phyloP scores from a whole-genome alignment of 768 basidiomycete genomes.

The Sistotremastrum niveocremeum region DNA sequence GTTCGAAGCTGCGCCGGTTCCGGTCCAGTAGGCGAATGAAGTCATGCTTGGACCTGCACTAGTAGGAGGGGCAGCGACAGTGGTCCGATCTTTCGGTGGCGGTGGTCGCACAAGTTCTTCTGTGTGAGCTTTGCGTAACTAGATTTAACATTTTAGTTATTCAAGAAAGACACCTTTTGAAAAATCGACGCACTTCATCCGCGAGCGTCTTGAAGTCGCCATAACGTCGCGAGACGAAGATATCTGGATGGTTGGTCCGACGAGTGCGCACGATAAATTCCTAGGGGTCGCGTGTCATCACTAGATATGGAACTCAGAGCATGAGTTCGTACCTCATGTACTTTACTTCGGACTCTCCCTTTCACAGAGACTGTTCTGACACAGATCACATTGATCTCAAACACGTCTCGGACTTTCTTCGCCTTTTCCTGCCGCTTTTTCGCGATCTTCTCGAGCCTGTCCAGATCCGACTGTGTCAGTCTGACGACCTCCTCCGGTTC shows the following conservation, averaged over 20 bases:
- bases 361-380: slow-evolving; percentile 75
- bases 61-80: slow-evolving; percentile 33
- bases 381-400: slow-evolving; percentile 86
- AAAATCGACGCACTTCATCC: slow-evolving; percentile 46
- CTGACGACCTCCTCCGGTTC: slow-evolving; percentile 86
- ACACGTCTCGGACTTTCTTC: slow-evolving; percentile 36
- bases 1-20: slow-evolving; percentile 6
- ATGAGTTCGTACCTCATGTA: slow-evolving; percentile 62
- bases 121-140: slow-evolving; percentile 83
- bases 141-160: slow-evolving; percentile 5
- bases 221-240: slow-evolving; percentile 85
- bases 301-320: not conserved
- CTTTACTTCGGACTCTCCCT: slow-evolving; percentile 71
- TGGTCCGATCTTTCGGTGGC: slow-evolving; percentile 79
- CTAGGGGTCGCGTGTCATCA: slow-evolving; percentile 23
- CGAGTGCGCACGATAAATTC: slow-evolving; percentile 93
- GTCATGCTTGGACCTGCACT: slow-evolving; percentile 11
- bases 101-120: slow-evolving; percentile 70
- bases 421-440: slow-evolving; percentile 43
- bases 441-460: slow-evolving; percentile 60
- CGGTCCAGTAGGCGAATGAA: slow-evolving; percentile 4
- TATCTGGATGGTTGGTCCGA: slow-evolving; percentile 54
- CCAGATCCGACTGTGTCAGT: slow-evolving; percentile 72
- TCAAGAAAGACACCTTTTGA: not conserved
- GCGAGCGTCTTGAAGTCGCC: slow-evolving; percentile 89